Base-by-base conservation (phyloP, 805 yeast genomes). In the Kluyveromyces nonfermentans region DNA sequence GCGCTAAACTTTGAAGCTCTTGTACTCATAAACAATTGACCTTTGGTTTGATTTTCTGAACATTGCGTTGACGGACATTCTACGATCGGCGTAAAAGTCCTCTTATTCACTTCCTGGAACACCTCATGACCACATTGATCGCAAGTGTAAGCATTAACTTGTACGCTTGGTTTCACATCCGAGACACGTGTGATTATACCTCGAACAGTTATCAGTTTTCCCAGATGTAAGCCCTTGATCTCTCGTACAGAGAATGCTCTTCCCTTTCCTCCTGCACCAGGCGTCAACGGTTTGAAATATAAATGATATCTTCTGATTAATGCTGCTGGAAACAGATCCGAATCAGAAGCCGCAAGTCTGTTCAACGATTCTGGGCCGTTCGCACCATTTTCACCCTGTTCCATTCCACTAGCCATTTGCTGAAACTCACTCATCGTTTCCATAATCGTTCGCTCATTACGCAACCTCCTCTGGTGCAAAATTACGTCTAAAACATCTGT, bases 101-200 rank as follows among this genome's bases (percentile, higher is more conserved):
- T 79, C 16, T 89, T 69, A 51, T 77, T 81, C 51, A 93, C 95
- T 62, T 94, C 97, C 69, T 93, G 97, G 73, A 94, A 93, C 42
- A 87, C 80, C 67, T 93, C 99, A 65, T 77, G 83, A 39, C 98
- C 99, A 72, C 99, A 93, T 55, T 84, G 84, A 62, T 93, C 98
- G 68, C 99, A 93, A 6, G 97, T 86, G 62, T 90, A 94, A 1
- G 98, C 97, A 55, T 83, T 87, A 43, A 93, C 97, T 47, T 77
- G 70, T 7, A 93, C 85, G 5, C 86, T 72, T 4, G 99, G 99
- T 63, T 89, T 90, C 36, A 93, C 98, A 62, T 93, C 99, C 2
- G 95, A 82, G 5, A 89, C 96, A 52, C 98, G 74, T 7, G 97
- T 93, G 41, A 90, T 87, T 52, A 93, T 89, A 45, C 98, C 99